A percentile compares a stretch with the other conserved stretches of the same genome.
Conservation (phyloP, 257 asterid species). For the Solanum pennellii region DNA sequence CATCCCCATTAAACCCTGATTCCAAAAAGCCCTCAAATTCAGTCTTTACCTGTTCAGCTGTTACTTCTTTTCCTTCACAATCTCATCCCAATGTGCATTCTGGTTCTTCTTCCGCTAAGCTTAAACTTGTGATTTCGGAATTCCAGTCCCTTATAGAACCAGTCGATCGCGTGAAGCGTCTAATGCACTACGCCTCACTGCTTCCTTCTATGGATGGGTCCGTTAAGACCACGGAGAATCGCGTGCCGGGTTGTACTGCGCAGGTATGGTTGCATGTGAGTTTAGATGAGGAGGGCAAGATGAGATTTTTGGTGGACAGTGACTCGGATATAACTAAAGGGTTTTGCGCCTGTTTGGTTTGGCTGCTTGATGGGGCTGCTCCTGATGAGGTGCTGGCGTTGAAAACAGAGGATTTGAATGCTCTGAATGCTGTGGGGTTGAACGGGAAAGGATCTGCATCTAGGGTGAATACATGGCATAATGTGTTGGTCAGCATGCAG, state of each 20-base stretch:
- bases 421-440: constrained; percentile 46
- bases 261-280: constrained; percentile 72
- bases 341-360: constrained; percentile 71
- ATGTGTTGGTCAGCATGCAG: constrained; percentile 86
- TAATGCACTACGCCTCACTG: constrained; percentile 43
- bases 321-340: constrained; percentile 94
- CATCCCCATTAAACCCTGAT: constrained; percentile 10
- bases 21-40: constrained; percentile 1
- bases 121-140: constrained; percentile 37
- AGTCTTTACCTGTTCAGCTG: constrained; percentile 38
- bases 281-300: constrained; percentile 25
- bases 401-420: constrained; percentile 65
- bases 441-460: constrained; percentile 30
- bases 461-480: constrained; percentile 89
- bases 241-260: constrained; percentile 87
- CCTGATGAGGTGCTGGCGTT: constrained; percentile 58
- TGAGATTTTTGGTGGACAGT: constrained; percentile 59
- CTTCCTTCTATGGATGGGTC: constrained; percentile 42
- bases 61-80: constrained; percentile 24
- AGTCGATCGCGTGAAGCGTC: constrained; percentile 67
- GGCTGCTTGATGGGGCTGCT: constrained; percentile 73
- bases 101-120: constrained; percentile 13
- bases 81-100: constrained; percentile 5
- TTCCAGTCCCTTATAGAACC: constrained; percentile 49
- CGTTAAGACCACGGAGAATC: constrained; percentile 27